phyloP scores from a whole-genome alignment of 495 filamentous ascomycete genomes.

The Daldinia decipiens region DNA sequence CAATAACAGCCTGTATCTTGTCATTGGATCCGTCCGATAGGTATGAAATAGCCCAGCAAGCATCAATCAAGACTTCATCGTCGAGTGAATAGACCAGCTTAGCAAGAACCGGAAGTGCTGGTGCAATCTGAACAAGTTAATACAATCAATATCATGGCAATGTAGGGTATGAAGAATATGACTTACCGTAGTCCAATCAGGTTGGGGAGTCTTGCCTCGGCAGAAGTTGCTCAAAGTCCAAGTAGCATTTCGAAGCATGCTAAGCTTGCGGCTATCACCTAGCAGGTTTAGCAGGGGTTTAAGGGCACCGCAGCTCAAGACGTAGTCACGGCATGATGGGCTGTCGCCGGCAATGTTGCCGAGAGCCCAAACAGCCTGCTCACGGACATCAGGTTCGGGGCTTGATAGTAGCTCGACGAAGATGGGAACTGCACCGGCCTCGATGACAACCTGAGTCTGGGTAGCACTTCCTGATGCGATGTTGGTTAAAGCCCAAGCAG shows the following conservation, averaged over 20 bases:
- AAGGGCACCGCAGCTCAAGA: constrained; percentile 87
- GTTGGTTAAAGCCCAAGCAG: constrained; percentile 99
- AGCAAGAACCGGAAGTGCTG: constrained; percentile 93
- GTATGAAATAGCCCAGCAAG: constrained; percentile 99
- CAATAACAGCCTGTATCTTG: constrained; percentile 99
- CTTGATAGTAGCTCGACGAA: constrained; percentile 95
- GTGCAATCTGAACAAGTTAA: constrained; percentile 76
- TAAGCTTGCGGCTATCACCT: constrained; percentile 97
- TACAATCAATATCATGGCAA: constrained; percentile 1
- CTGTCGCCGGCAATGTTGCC: constrained; percentile 99
- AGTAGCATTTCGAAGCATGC: constrained; percentile 98
- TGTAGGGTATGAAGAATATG: constrained; percentile 10
- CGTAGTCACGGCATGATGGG: constrained; percentile 95
- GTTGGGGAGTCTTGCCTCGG: constrained; percentile 98
- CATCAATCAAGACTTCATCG: constrained; percentile 98
- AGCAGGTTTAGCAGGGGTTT: constrained; percentile 87
- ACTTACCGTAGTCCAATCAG: constrained; percentile 95
- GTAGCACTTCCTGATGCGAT: constrained; percentile 97
- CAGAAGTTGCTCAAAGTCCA: constrained; percentile 99
- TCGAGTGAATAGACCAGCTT: constrained; percentile 99
- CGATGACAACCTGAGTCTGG: constrained; percentile 98
- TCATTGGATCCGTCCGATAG: constrained; percentile 99
- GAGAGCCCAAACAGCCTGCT: constrained; percentile 98
- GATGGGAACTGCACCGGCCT: constrained; percentile 97
- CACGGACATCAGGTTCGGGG: constrained; percentile 96